Base-by-base conservation (phyloP, 768 basidiomycete species). In the Paxillus involutus region DNA sequence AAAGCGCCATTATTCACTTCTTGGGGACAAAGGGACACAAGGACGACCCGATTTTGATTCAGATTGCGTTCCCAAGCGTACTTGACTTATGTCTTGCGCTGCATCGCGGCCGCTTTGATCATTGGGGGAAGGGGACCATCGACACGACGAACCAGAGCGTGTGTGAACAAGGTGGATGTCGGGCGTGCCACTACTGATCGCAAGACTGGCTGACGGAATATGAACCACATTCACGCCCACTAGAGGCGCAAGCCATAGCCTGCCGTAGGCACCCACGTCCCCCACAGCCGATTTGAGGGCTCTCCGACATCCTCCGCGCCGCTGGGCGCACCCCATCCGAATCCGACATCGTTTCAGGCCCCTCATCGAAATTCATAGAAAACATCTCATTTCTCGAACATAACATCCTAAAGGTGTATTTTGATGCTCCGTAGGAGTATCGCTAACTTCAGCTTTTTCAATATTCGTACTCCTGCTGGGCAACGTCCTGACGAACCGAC, bases 171-270 rank as follows among this genome's bases (percentile, higher is more conserved):
- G 75, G 77, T 76, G 52, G 61, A 71, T 58, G 8, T 13, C 14
- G 26, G 33, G 10, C n/a, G 11, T 40, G 44, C 29, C 33, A 30
- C 46, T 21, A 49, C 14, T 13, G 17, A 24, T 26, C 35, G n/a
- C 16, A 5, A 13, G 4, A 14, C 14, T 11, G 29, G 12, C n/a
- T 5, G 6, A 52, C 40, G 16, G 21, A 40, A 37, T 9, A 33
- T 33, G 6, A 42, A 11, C n/a, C 44, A 54, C 19, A 64, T 29
- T 19, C 30, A 51, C n/a, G n/a, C 42, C 32, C 24, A 9, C 39
- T 55, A 79, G 78, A 77, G 60, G 72, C 72, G 36, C 77, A 79
- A 52, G 71, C 77, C 5, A 67, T 78, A 33, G 69, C 76, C 5
- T 73, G 75, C 26, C 66, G 75, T 49, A 79, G 78, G 77, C 72